Percentiles rank a stretch among this genome's conserved stretches.
These are phyloP conservation scores for Penicillium thymicola DNA, from an alignment of 2,329 filamentous ascomycete genomes.

Conservation along the genomic window DNA sequence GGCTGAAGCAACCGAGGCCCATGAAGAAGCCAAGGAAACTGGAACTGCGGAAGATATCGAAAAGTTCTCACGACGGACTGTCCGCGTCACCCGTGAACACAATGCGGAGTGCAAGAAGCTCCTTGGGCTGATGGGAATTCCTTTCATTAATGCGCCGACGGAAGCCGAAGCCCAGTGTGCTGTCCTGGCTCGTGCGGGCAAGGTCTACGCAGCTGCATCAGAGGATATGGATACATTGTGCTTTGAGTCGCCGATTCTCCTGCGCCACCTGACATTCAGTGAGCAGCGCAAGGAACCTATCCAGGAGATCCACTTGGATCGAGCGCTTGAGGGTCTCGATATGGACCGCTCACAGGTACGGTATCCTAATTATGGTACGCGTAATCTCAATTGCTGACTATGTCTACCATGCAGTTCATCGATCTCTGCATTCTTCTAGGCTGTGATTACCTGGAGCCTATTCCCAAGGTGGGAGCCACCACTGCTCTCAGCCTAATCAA, in stretches of 20 bases:
- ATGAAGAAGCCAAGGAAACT: conserved; percentile 95
- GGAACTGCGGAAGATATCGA: conserved; percentile 97
- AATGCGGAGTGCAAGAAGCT: conserved; percentile 91
- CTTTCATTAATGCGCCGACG: conserved; percentile 90
- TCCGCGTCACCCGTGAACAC: conserved; percentile 93
- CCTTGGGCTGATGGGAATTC: conserved; percentile 92
- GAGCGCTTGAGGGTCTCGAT: conserved; percentile 76
- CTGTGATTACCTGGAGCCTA: conserved; percentile 95
- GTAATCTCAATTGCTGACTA: conserved; percentile 5
- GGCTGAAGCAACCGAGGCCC: conserved; percentile 80
- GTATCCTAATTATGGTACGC: conserved; percentile 6
- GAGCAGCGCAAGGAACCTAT: conserved; percentile 98
- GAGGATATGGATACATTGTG: conserved; percentile 99
- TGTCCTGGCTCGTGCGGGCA: conserved; percentile 79
- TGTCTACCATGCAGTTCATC: conserved; percentile 65
- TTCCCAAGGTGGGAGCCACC: conserved; percentile 88
- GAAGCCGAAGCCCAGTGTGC: conserved; percentile 98
- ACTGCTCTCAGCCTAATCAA: conserved; percentile 93
- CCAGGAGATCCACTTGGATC: conserved; percentile 86
- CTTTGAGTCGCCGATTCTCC: conserved; percentile 85
- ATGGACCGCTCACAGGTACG: conserved; percentile 83
- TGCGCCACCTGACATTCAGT: conserved; percentile 92
- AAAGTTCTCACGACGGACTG: conserved; percentile 91
- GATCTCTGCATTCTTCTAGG: conserved; percentile 96
- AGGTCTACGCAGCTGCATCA: conserved; percentile 93